Evolutionary conservation across 345 rosid species (phyloP).

Genomic region (Syzygium jambos): DNA sequence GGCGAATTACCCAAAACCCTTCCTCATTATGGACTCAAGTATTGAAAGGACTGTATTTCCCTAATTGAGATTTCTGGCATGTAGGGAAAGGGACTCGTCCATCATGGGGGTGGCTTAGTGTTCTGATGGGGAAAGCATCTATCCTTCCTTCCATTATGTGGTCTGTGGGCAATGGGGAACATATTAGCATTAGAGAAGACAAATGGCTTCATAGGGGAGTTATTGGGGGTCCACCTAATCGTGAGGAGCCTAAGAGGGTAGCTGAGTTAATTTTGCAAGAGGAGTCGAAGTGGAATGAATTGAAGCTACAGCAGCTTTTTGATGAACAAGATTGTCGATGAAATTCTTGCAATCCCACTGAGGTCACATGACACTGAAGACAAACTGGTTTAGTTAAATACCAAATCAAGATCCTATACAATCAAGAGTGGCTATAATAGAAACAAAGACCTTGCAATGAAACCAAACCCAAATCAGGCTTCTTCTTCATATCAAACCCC

Average conservation of each 20-base stretch:
- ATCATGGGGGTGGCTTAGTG: no score
- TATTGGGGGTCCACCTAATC: neutral
- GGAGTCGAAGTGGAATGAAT: neutral
- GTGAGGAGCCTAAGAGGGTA: neutral
- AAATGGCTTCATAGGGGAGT: neutral
- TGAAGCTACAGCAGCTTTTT: neutral
- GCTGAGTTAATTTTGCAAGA: neutral
- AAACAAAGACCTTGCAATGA: neutral
- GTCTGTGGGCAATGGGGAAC: neutral
- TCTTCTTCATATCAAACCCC: neutral
- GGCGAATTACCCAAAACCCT: neutral
- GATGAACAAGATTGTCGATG: neutral
- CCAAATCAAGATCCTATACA: neutral
- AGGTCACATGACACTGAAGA: neutral
- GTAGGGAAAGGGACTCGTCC: neutral
- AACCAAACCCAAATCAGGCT: neutral
- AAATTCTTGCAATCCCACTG: neutral
- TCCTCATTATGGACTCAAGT: neutral
- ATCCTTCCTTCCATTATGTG: neutral
- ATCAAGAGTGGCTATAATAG: neutral
- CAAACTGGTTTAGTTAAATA: neutral
- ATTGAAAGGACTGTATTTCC: no score
- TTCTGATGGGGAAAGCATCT: no score
- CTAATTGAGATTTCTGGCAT: neutral
- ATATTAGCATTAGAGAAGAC: neutral